Base-by-base conservation (phyloP, 2,329 filamentous ascomycete species). In the Colletotrichum spinosum region DNA sequence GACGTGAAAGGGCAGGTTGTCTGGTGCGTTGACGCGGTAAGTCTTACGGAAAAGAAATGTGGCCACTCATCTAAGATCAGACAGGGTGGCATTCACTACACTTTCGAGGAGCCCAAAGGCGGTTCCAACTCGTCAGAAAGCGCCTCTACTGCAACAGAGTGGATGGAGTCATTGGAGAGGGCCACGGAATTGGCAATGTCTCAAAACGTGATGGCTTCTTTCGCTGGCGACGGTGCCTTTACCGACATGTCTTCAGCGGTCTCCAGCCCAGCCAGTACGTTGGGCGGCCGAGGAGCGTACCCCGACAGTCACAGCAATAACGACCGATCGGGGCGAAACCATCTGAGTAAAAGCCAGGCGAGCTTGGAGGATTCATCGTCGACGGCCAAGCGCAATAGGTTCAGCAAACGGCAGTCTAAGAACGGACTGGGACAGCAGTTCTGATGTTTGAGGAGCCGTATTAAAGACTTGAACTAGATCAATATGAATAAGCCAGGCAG, bases 11-110 rank as follows among this genome's bases (percentile, higher is more conserved):
- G 94, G 34, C 86, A 95, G 79, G 90, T 90, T 35, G 90, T 92
- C 65, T 98, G 94, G 93, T 91, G 91, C 78, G 90, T 98, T 56
- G 94, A 98, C 81, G 97, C 93, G 70, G 96, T 98, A 89, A 84
- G 94, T 65, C 25, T 61, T 37, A 51, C 53, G 41, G 48, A 62
- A 46, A 62, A 48, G n/a, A 62, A 44, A 42, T 57, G 52, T 56
- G 52, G 58, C 62, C 62, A 57, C 58, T 62, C 48, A 62, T 65
- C 62, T 65, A 65, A 65, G 41, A 49, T 65, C 41, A 57, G 58
- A 62, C 65, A 97, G 95, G 88, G 88, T 69, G 94, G 97, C 64
- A 92, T 94, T 73, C 94, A 97, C 72, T 96, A 92, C 75, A 92
- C 92, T 12, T 99, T 99, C 73, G 96, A 99, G 79, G 94, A 98